These are phyloP conservation scores for Erigeron canadensis DNA, from an alignment of 129 eudicot genomes.

Conservation along the genomic window DNA sequence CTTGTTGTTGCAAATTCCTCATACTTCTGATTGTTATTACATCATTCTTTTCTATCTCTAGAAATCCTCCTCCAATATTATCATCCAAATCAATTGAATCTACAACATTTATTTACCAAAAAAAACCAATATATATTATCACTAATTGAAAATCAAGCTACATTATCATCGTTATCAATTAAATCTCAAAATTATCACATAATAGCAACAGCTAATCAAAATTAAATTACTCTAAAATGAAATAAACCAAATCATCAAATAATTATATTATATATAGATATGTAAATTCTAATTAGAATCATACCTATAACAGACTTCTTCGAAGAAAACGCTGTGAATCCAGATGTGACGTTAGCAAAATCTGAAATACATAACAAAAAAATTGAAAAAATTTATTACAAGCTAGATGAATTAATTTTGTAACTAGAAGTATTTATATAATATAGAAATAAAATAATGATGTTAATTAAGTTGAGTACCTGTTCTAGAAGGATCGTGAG, in stretches of 20 bases:
- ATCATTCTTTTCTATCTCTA: constrained; percentile 29
- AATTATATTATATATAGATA: not conserved
- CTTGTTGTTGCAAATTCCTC: constrained; percentile 38
- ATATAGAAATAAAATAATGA: not conserved
- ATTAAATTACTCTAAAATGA: not conserved
- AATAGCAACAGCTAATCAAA: not conserved
- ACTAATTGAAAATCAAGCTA: constrained; percentile 9
- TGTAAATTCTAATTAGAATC: constrained; percentile 6
- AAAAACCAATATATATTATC: not conserved
- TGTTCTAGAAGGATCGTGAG: constrained; percentile 41
- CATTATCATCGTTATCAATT: not conserved
- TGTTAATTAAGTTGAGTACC: constrained; percentile 17
- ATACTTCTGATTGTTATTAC: constrained; percentile 28
- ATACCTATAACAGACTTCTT: constrained; percentile 28
- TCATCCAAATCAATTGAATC: constrained; percentile 32
- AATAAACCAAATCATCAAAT: not conserved
- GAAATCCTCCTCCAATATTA: constrained; percentile 20
- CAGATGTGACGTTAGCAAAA: constrained; percentile 33
- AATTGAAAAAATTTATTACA: not conserved
- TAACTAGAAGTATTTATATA: no score
- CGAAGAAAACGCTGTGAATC: constrained; percentile 31
- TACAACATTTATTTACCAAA: constrained; percentile 1
- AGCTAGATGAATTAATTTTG: not conserved
- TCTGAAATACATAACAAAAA: constrained; percentile 30
- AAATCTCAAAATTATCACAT: not conserved